Base-by-base conservation (phyloP, 495 filamentous ascomycete species). In the Penicillium pulvis region DNA sequence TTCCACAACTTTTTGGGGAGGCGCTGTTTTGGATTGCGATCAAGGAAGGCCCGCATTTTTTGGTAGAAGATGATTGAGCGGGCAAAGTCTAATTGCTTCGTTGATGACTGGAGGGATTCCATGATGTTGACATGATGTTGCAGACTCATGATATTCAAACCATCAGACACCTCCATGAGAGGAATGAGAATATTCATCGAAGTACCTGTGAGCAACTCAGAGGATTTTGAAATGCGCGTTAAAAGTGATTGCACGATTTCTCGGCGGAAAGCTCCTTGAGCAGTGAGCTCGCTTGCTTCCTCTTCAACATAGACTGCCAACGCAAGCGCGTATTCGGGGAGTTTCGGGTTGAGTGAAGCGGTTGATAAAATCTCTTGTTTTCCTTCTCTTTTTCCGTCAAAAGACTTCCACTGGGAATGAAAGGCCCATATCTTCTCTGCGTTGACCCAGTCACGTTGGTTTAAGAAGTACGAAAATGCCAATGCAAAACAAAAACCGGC, bases 51-150 rank as follows among this genome's bases (percentile, higher is more conserved):
- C 61, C 75, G 72, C 47, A 75, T 71, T 36, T 76, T 71, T n/a
- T 71, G 74, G 48, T 79, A 81, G 30, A 79, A 51, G 17, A 78
- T 51, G 30, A 76, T 62, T 16, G 72, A 61, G 9, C 67, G 64
- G 30, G 68, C 59, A 24, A 72, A 71, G 2, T 51, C 65, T 1
- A 59, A 48, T 48, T 71, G 63, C 26, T 52, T 30, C 2, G 57
- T 54, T 16, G 71, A 68, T 8, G 45, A 46, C 17, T 70, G 64
- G 30, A 76, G 60, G 10, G 62, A 67, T 8, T 55, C 30, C 4
- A 80, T 72, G 26, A 70, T 58, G 16, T 58, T 36, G 10, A 67
- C 52, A 61, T 75, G 77, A 58, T 74, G 60, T 8, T 26, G 17
- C 1, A 56, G 17, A 12, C 28, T 63, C 28, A 74, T 46, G 10